Conservation (phyloP, 257 asterid genomes). For the Jacaranda mimosifolia region DNA sequence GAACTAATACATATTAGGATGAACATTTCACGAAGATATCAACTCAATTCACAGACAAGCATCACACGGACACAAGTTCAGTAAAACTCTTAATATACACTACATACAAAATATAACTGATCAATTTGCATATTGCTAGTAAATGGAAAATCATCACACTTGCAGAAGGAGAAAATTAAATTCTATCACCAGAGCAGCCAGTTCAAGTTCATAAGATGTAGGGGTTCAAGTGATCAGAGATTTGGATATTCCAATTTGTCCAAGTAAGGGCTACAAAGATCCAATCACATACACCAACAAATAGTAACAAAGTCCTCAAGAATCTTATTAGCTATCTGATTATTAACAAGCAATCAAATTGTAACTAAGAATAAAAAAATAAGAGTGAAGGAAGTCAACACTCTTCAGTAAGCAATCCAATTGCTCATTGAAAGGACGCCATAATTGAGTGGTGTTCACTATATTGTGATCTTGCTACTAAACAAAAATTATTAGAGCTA, state of each 20-base stretch:
- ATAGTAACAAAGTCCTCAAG: conserved; percentile 10
- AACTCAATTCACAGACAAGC: neutral
- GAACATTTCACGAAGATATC: neutral
- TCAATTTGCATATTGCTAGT: neutral
- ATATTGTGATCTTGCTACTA: neutral
- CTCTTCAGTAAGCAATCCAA: neutral
- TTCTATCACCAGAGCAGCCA: neutral
- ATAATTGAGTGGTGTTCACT: neutral
- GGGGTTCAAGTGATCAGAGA: conserved; percentile 4
- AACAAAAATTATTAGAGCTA: neutral
- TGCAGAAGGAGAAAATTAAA: neutral
- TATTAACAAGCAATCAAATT: neutral
- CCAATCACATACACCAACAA: conserved; percentile 20
- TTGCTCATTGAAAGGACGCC: neutral
- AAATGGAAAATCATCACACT: neutral
- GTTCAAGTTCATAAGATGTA: neutral
- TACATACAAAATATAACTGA: neutral
- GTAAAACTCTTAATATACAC: neutral
- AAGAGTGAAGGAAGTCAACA: neutral
- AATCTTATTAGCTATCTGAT: conserved; percentile 19
- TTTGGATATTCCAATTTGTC: neutral
- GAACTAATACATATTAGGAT: no score
- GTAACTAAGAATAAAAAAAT: neutral
- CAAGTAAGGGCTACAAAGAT: neutral
- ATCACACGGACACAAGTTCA: neutral